These are phyloP conservation scores for Angophora floribunda DNA, from an alignment of 345 rosid genomes.

Conservation along the genomic window DNA sequence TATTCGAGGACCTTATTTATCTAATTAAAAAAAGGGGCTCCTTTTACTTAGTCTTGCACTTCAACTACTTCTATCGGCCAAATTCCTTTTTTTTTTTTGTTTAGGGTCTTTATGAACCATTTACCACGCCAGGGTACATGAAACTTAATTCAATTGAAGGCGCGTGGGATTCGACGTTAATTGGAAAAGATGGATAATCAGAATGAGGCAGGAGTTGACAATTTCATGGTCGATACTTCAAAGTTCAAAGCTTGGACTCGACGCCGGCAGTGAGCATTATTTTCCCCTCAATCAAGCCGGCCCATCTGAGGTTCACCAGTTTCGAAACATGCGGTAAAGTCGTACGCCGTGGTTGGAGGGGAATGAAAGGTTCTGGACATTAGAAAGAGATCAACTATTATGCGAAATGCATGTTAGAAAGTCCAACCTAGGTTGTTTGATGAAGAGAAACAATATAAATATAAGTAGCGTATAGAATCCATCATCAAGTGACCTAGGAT, in stretches of 20 bases:
- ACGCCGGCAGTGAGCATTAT: neutral
- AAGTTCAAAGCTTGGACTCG: neutral
- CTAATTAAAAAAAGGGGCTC: neutral
- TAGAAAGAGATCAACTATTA: neutral
- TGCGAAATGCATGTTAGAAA: neutral
- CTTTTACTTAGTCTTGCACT: neutral
- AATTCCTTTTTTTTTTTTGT: neutral
- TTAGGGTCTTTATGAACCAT: neutral
- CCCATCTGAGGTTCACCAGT: neutral
- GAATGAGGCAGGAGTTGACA: neutral
- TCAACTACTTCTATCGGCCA: neutral
- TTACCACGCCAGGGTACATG: neutral
- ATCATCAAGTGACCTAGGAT: neutral
- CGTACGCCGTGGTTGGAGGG: neutral
- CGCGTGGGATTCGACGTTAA: neutral
- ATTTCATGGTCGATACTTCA: neutral
- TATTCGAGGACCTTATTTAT: neutral
- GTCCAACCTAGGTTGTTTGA: neutral
- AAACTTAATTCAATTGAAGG: neutral
- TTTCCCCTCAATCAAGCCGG: neutral
- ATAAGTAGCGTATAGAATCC: neutral
- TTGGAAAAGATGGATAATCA: neutral
- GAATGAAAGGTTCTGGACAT: neutral
- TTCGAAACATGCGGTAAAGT: neutral
- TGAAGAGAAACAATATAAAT: neutral